Conservation (phyloP, 371 early-diverging fungal species). For the Mucor lusitanicus region DNA sequence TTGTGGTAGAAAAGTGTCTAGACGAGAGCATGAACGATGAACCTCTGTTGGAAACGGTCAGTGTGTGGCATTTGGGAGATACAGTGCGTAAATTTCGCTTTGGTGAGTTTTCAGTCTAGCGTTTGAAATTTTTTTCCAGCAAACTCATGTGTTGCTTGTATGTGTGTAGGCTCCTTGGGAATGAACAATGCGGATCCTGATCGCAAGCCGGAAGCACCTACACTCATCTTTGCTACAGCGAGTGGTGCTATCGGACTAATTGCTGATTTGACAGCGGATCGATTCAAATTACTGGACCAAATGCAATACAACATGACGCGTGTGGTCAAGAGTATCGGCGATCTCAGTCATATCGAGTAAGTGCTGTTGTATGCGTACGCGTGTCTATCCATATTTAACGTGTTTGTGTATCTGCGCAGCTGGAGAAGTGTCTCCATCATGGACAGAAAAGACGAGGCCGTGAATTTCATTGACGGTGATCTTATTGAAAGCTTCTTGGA, state of each 20-base stretch:
- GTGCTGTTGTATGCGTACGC: conserved; percentile 11
- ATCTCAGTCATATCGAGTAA: conserved; percentile 67
- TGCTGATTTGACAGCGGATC: conserved; percentile 64
- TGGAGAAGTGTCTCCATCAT: conserved; percentile 73
- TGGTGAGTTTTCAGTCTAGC: conserved; percentile 48
- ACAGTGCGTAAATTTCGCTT: conserved; percentile 74
- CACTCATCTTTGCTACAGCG: conserved; percentile 76
- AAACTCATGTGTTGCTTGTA: background rate
- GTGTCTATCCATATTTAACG: background rate
- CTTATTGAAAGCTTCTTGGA: conserved; percentile 86
- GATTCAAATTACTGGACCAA: conserved; percentile 64
- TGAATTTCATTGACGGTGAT: conserved; percentile 90
- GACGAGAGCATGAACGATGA: conserved; percentile 48
- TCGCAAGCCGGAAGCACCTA: conserved; percentile 51
- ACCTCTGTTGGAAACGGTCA: conserved; percentile 63
- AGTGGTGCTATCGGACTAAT: conserved; percentile 84
- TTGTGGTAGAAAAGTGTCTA: conserved; percentile 59
- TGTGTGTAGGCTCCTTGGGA: conserved; percentile 67
- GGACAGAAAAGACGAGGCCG: conserved; percentile 52
- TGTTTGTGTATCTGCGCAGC: conserved; percentile 25
- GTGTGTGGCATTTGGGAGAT: conserved; percentile 86
- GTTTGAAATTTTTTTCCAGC: background rate
- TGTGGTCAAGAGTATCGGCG: conserved; percentile 67
- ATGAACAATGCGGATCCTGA: conserved; percentile 67
- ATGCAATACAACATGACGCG: conserved; percentile 74